Conservation (phyloP, 306 rosid genomes). For the Pterocarpus santalinus region DNA sequence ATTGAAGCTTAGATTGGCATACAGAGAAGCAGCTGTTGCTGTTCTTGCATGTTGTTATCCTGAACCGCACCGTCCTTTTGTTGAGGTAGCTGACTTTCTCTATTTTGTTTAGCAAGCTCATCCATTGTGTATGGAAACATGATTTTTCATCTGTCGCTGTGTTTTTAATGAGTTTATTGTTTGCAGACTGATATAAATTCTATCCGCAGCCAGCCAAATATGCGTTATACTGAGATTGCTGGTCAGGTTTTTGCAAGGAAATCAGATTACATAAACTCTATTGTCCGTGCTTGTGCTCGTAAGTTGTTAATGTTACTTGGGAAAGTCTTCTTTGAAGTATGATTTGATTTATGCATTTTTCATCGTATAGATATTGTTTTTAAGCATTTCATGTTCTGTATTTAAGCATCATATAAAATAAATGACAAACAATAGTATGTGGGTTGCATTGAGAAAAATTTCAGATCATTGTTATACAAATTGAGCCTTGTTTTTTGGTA, state of each 20-base stretch:
- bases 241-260: slow-evolving; percentile 88
- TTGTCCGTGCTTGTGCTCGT: slow-evolving; percentile 99
- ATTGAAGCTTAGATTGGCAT: slow-evolving; percentile 84
- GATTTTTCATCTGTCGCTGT: slow-evolving; percentile 35
- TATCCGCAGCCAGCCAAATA: slow-evolving; percentile 82
- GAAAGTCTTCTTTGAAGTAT: slow-evolving; percentile 36
- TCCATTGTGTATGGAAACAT: slow-evolving; percentile 27
- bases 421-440: slow-evolving; percentile 1
- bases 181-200: slow-evolving; percentile 94
- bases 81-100: slow-evolving; percentile 59
- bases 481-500: background rate
- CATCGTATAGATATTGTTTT: slow-evolving; percentile 15
- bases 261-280: slow-evolving; percentile 78
- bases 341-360: slow-evolving; percentile 21
- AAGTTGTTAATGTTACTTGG: slow-evolving; percentile 59
- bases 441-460: slow-evolving; percentile 1
- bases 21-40: slow-evolving; percentile 98
- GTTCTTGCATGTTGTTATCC: slow-evolving; percentile 93
- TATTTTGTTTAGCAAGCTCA: slow-evolving; percentile 36
- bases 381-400: slow-evolving; percentile 33
- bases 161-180: slow-evolving; percentile 36
- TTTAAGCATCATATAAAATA: slow-evolving; percentile 10
- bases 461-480: slow-evolving; percentile 13
- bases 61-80: slow-evolving; percentile 77
- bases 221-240: slow-evolving; percentile 70